phyloP scores from a whole-genome alignment of 768 basidiomycete species.

The Tulasnella calospora region DNA sequence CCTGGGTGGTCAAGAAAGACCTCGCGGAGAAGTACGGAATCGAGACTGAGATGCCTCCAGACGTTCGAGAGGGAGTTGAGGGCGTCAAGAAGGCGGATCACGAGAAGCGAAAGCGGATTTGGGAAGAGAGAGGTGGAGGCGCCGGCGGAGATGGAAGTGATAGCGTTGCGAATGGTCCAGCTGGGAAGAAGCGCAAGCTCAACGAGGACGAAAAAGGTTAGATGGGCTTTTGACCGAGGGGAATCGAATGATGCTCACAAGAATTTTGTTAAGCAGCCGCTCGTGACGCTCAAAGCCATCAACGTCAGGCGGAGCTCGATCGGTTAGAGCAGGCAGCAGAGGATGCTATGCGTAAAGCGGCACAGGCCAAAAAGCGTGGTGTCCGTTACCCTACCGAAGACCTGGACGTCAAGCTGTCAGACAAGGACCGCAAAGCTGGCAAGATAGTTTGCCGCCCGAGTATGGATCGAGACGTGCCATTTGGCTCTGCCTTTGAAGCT shows the following conservation, averaged over 20 bases:
- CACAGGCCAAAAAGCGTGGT: slow-evolving; percentile 1
- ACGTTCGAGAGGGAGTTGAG: slow-evolving; percentile 71
- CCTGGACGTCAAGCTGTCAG: slow-evolving; percentile 70
- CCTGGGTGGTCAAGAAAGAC: slow-evolving; percentile 87
- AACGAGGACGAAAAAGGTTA: slow-evolving; percentile 70
- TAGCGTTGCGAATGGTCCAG: slow-evolving; percentile 42
- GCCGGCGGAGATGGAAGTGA: slow-evolving; percentile 32
- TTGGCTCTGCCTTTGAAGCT: slow-evolving; percentile 59
- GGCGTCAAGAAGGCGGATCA: slow-evolving; percentile 80
- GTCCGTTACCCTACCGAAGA: slow-evolving; percentile 79
- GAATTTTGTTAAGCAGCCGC: slow-evolving; percentile 41
- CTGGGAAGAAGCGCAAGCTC: slow-evolving; percentile 74
- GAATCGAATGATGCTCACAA: not conserved
- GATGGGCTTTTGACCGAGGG: slow-evolving; percentile 13
- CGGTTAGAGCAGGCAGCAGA: slow-evolving; percentile 34
- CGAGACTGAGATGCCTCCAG: slow-evolving; percentile 78
- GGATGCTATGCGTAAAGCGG: not conserved
- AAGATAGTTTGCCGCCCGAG: slow-evolving; percentile 61
- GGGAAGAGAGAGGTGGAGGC: slow-evolving; percentile 56
- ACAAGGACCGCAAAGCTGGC: slow-evolving; percentile 79
- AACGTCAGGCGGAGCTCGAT: slow-evolving; percentile 54
- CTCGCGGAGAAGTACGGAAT: slow-evolving; percentile 85
- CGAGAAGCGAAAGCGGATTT: slow-evolving; percentile 85
- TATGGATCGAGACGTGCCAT: slow-evolving; percentile 47
- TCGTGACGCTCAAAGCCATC: slow-evolving; percentile 44